phyloP scores from a whole-genome alignment of 2,329 filamentous ascomycete genomes.

The Paraphaeosphaeria minitans region DNA sequence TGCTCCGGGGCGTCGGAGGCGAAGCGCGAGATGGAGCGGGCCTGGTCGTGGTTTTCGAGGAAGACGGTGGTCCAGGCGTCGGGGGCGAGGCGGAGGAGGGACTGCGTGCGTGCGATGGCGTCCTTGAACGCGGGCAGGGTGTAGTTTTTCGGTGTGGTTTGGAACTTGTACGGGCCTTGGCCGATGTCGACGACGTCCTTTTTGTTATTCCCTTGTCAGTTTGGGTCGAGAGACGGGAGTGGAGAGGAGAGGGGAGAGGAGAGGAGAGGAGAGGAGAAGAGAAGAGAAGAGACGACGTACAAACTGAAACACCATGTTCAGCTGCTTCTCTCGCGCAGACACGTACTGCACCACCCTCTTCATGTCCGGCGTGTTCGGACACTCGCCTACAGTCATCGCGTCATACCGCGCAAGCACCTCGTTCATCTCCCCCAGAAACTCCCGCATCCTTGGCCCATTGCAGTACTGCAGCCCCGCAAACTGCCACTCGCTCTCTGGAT shows the following conservation, averaged over 20 bases:
- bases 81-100: slow-evolving; percentile 32
- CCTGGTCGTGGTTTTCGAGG: slow-evolving; percentile 61
- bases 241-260: no score
- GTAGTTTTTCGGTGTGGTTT: slow-evolving; percentile 42
- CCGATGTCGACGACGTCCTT: slow-evolving; percentile 50
- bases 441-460: slow-evolving; percentile 72
- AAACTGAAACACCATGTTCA: slow-evolving; percentile 70
- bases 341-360: slow-evolving; percentile 65
- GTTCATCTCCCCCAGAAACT: slow-evolving; percentile 70
- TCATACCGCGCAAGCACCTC: slow-evolving; percentile 64
- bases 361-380: slow-evolving; percentile 66
- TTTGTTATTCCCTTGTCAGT: no score
- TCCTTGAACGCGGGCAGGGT: slow-evolving; percentile 38
- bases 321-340: slow-evolving; percentile 61
- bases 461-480: slow-evolving; percentile 59
- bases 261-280: no score
- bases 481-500: slow-evolving; percentile 40
- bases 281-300: slow-evolving; percentile 43
- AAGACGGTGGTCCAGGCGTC: slow-evolving; percentile 57
- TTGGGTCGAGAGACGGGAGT: no score
- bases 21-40: slow-evolving; percentile 56
- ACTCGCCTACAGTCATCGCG: slow-evolving; percentile 73
- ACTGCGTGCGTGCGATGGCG: slow-evolving; percentile 39
- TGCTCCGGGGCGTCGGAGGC: slow-evolving; percentile 54
- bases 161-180: slow-evolving; percentile 45